Conservation (phyloP, 306 rosid species). For the Ochetophila trinervis region DNA sequence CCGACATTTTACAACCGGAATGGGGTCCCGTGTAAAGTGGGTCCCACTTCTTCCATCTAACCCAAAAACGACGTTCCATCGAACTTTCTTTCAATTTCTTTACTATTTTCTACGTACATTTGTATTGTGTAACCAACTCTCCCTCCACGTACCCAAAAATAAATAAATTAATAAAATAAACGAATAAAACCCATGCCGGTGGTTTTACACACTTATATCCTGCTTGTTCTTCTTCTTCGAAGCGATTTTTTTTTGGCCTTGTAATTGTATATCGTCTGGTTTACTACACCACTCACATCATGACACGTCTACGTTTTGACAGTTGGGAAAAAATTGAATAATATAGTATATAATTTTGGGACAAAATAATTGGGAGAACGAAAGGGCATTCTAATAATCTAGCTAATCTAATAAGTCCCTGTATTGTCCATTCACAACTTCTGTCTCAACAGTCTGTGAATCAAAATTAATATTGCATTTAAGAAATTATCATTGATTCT, state of each 20-base stretch:
- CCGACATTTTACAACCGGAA: conserved; percentile 57
- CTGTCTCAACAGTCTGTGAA: no score
- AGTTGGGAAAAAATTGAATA: background rate
- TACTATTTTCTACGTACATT: conserved; percentile 76
- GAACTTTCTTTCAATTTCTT: conserved; percentile 27
- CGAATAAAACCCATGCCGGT: conserved; percentile 26
- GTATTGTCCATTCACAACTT: no score
- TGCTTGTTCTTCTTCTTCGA: conserved; percentile 18
- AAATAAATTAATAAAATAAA: no score
- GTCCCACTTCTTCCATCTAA: conserved; percentile 69
- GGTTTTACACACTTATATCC: conserved; percentile 39
- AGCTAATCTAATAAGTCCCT: no score
- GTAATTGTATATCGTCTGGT: background rate
- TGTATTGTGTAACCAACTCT: conserved; percentile 58
- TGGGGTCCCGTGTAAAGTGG: conserved; percentile 48
- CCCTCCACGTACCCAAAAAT: conserved; percentile 26
- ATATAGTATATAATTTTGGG: background rate
- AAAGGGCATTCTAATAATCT: no score
- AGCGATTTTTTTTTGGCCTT: background rate
- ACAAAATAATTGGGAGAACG: background rate
- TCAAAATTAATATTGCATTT: background rate
- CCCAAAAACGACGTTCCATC: conserved; percentile 84
- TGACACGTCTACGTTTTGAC: conserved; percentile 8
- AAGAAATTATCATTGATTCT: no score
- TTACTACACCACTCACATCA: conserved; percentile 17